Evolutionary conservation across 1,139 yeast species (phyloP), one percentile per base, ranked within the genome.

Genomic region (Geotrichum klebahnii): DNA sequence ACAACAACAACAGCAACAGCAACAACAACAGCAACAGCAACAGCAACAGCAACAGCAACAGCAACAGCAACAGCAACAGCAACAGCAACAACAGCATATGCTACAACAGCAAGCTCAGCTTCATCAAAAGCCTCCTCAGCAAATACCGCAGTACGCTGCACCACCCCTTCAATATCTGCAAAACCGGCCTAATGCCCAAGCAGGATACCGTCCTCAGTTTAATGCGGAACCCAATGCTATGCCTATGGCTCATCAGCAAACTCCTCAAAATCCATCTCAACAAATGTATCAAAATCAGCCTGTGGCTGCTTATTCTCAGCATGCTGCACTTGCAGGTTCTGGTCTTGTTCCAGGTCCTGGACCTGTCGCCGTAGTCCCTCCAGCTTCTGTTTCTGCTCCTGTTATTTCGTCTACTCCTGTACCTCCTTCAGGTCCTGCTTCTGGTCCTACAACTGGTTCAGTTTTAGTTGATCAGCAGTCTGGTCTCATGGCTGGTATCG

Each of bases 151-250:
- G n/a, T 49, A 28, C 19, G 56, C 47, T 17, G 53, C 54, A 37
- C 55, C 51, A 26, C 56, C 48, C 34, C 56, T 48, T 46, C 57
- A 53, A 42, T 53, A 53, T 22, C 58, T 46, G 28, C 63, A 52
- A 23, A n/a, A n/a, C n/a, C 59, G 46, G 17, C 55, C 51, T 41
- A 58, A 54, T 33, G 55, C 55, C 16, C 46, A 23, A 12, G 41
- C 23, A 20, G 39, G 31, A 3, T 24, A 50, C 53, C 47, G 12
- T 20, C 24, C 41, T 16, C 48, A 44, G 14, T 59, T 20, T 3
- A 26, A 40, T 17, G 6, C 2, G 33, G 36, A 16, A n/a, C 34
- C 28, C 20, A 23, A 33, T 9, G 23, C 26, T 10, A 37, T 14
- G 6, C 23, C 35, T 10, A 32, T 20, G 3, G 20, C 14, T 28